Conservation (phyloP, 2,329 filamentous ascomycete species). For the Curvularia sp. region DNA sequence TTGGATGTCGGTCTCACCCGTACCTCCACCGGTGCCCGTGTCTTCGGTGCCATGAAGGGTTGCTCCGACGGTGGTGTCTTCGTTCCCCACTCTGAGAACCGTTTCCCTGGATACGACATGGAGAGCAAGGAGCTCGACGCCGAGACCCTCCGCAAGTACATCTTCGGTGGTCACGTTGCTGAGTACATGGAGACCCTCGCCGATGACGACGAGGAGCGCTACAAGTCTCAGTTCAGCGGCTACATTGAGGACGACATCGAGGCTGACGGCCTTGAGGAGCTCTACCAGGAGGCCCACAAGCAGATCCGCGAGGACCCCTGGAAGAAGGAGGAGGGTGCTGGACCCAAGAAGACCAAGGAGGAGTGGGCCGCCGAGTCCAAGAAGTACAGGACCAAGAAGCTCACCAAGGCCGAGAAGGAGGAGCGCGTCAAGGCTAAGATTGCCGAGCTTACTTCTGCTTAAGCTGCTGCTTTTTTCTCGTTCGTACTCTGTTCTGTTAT, state of each 20-base stretch:
- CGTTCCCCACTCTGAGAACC: slow-evolving; percentile 98
- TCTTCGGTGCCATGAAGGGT: slow-evolving; percentile 99
- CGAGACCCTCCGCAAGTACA: slow-evolving; percentile 98
- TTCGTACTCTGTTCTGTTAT: slow-evolving; percentile 35
- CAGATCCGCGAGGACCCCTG: slow-evolving; percentile 97
- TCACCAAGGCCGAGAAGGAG: slow-evolving; percentile 82
- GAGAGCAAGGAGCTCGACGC: slow-evolving; percentile 98
- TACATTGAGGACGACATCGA: slow-evolving; percentile 98
- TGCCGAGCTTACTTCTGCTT: slow-evolving; percentile 70
- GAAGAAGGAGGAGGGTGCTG: slow-evolving; percentile 83
- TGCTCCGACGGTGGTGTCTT: slow-evolving; percentile 97
- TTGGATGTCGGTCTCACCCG: slow-evolving; percentile 97
- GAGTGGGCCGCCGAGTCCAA: slow-evolving; percentile 95
- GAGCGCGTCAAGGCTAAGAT: slow-evolving; percentile 90
- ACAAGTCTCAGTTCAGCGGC: slow-evolving; percentile 96
- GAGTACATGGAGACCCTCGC: slow-evolving; percentile 99
- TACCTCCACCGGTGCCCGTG: slow-evolving; percentile 96
- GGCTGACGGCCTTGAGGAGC: slow-evolving; percentile 94
- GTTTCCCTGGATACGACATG: slow-evolving; percentile 98
- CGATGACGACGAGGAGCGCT: slow-evolving; percentile 99
- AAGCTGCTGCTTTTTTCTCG: slow-evolving; percentile 29
- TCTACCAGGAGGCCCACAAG: slow-evolving; percentile 94
- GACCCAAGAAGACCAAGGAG: slow-evolving; percentile 93
- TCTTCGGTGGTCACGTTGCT: slow-evolving; percentile 96
- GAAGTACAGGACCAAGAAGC: slow-evolving; percentile 83